Conservation (phyloP, 2,329 filamentous ascomycete species). For the Lecanicillium sp. region DNA sequence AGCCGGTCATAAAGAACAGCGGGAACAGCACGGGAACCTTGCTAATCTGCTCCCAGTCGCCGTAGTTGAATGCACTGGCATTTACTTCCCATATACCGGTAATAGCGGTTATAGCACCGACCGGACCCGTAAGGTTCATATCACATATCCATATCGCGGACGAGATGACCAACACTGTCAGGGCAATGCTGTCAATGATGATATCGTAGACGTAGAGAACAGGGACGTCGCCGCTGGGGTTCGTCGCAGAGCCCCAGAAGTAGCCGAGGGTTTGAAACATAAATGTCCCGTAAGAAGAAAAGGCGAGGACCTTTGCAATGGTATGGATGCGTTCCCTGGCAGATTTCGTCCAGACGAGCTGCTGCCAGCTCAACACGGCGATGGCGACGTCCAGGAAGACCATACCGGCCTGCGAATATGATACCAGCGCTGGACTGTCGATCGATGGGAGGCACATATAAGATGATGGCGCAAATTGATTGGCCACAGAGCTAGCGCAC, state of each 20-base stretch:
- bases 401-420: conserved; percentile 32
- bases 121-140: conserved; percentile 37
- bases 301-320: conserved; percentile 36
- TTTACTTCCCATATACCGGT: conserved; percentile 33
- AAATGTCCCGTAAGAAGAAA: conserved; percentile 32
- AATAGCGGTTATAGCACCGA: conserved; percentile 37
- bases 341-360: conserved; percentile 45
- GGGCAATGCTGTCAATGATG: conserved; percentile 40
- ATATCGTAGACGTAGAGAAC: conserved; percentile 44
- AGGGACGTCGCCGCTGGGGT: neutral
- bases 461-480: conserved; percentile 39
- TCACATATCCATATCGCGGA: conserved; percentile 42
- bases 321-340: conserved; percentile 41
- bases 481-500: conserved; percentile 36
- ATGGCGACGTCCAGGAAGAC: conserved; percentile 8
- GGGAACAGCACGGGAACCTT: conserved; percentile 30
- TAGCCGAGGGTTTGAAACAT: conserved; percentile 32
- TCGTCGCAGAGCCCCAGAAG: conserved; percentile 15
- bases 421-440: conserved; percentile 32
- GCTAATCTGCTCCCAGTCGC: conserved; percentile 41
- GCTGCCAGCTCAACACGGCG: conserved; percentile 43
- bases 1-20: conserved; percentile 33
- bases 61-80: conserved; percentile 31
- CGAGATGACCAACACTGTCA: conserved; percentile 40
- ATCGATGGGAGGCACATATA: conserved; percentile 43